These are phyloP conservation scores for Paramyrothecium sp. DNA, from an alignment of 2,329 filamentous ascomycete species.

Conservation along the genomic window DNA sequence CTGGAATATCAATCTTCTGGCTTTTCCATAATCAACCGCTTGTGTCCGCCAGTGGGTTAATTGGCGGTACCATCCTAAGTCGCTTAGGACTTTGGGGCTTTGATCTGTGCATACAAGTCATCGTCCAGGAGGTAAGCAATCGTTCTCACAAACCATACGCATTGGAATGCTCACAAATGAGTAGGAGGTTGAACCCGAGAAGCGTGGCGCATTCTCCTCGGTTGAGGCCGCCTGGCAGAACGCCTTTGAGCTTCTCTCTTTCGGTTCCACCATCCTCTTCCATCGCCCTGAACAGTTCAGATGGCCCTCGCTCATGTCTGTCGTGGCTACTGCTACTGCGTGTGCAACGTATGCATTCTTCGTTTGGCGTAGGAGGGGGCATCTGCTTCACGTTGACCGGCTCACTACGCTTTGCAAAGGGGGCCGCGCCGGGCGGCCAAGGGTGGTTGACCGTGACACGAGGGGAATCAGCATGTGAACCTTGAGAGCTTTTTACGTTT, in stretches of 20 bases:
- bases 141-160: neutral
- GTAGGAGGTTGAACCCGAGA: conserved; percentile 51
- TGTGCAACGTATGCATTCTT: conserved; percentile 27
- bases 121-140: conserved; percentile 56
- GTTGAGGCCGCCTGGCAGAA: conserved; percentile 69
- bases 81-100: conserved; percentile 61
- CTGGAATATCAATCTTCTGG: conserved; percentile 42
- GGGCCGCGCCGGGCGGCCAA: too few species aligned
- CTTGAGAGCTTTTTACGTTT: too few species aligned
- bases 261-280: conserved; percentile 63
- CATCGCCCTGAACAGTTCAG: conserved; percentile 61
- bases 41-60: conserved; percentile 45
- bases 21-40: conserved; percentile 19
- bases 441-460: too few species aligned
- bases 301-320: conserved; percentile 60
- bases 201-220: conserved; percentile 67
- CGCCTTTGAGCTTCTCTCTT: conserved; percentile 67
- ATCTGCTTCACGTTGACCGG: conserved; percentile 26
- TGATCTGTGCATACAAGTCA: conserved; percentile 58
- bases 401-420: neutral
- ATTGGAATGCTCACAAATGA: neutral
- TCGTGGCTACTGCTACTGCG: conserved; percentile 42
- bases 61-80: conserved; percentile 51
- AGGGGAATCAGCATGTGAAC: too few species aligned
- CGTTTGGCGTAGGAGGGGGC: conserved; percentile 26